Base-by-base conservation (phyloP, 2,329 filamentous ascomycete species). In the Aotearoamyces nothofagi region DNA sequence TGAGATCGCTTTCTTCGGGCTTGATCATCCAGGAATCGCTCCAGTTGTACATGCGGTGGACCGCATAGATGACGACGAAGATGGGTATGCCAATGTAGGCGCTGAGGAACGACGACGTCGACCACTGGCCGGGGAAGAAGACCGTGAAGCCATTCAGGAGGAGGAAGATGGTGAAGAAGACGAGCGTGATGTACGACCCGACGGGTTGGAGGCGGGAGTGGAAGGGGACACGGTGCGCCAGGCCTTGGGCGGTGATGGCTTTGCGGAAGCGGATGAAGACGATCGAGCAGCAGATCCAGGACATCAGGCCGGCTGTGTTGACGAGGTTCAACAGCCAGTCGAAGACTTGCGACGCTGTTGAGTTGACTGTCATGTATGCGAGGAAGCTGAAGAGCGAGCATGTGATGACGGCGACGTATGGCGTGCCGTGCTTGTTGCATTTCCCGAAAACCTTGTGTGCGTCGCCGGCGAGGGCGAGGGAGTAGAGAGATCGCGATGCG, bases 101-200 rank as follows among this genome's bases (percentile, higher is more conserved):
- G 0, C 68, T 66, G n/a, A 76, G 34, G 43, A 90, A 90, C 41
- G 60, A 60, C 4, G 61, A 57, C 0, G 62, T 64, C 10, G 59
- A 65, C 66, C 73, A 87, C 15, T 72, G 58, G 5, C 59, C 54
- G 0, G 70, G 67, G 47, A 76, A 77, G 47, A 87, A 86, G 9
- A 78, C 66, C 19, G 73, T 66, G 52, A 84, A 87, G 1, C 78
- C 80, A 42, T 82, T 82, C 40, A 80, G 74, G 3, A 86, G 52
- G 2, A 64, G 68, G n/a, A 86, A 57, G 15, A 81, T 52, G 3
- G 51, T 46, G 30, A 82, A 63, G 14, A 70, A 45, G 10, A 64
- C 46, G 2, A 82, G 61, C 7, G 64, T 61, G 33, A 66, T 53
- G 42, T 63, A 81, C 0, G 76, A 66, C 3, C 68, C 69, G 44